Base-by-base conservation (phyloP, 2,329 filamentous ascomycete species). In the Aspergillus jensenii region DNA sequence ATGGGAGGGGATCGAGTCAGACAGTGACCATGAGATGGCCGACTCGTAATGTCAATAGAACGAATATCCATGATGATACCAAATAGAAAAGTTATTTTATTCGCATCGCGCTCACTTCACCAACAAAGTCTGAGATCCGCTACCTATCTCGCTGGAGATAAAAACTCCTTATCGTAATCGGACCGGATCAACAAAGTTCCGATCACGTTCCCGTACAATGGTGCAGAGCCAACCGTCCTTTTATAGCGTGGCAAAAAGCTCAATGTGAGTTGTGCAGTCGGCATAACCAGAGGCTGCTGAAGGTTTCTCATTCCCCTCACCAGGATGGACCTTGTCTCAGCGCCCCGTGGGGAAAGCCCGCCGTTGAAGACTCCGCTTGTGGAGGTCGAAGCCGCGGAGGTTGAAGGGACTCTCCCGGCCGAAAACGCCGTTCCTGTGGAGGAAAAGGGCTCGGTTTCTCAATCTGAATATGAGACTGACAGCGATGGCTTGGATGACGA, bases 11-110 rank as follows among this genome's bases (percentile, higher is more conserved):
- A 84, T 82, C 61, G 82, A 78, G 71, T 78, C 77, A 12, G 73
- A 75, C 47, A 76, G 78, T 55, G 78, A 81, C 61, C 75, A 80
- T 59, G 78, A 81, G 73, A 89, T 86, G 87, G 78, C 70, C 47
- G 78, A 77, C 66, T 77, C 74, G 62, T 80, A 71, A 69, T 62
- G 58, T 61, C 55, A 47, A 63, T 60, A 65, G 62, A 63, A 66
- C 54, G 62, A 58, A 40, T 40, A 56, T 62, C 51, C 62, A 62
- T 67, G 33, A 66, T 67, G 69, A 74, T 74, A 74, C 69, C 68
- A 70, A 65, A 63, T 53, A 66, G 56, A 61, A 66, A 56, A 52
- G 48, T 43, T 52, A 39, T 44, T 23, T 51, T 53, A 46, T 55
- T 47, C 27, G 31, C 12, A 40, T 52, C 37, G 15, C 15, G 35